Evolutionary conservation across 2,329 filamentous ascomycete genomes (phyloP), one percentile per base, ranked within the genome.

Genomic region (Emergomyces pasteurianus): DNA sequence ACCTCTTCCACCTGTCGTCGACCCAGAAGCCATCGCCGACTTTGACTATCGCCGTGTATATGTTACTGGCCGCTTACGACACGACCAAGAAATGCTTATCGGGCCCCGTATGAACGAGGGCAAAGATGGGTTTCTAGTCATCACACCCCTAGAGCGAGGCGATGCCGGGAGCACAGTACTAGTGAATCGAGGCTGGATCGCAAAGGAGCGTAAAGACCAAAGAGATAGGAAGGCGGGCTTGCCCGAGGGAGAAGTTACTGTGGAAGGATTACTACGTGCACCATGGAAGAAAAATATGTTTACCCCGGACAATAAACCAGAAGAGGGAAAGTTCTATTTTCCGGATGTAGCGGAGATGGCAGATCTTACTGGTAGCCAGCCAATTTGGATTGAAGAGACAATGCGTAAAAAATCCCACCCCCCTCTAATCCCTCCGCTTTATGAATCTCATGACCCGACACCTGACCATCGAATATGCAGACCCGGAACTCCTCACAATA

Each of bases 201-300:
- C 84, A 52, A 92, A 90, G 79, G 86, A 86, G 66, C 80, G 88
- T 68, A 82, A 82, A 60, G 76, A 83, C 62, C 87, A 92, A 76
- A 78, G 77, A 65, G 77, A 80, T 60, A 78, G 90, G 43, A 77
- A 81, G 0, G 82, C 85, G 28, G 85, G 85, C 0, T 67, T 97
- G 66, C 87, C 88, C 0, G 72, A 70, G 56, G 90, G 85, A 0
- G 84, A 88, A 68, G 86, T 97, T 10, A 83, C 81, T 0, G 85
- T 99, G 2, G 86, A 96, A 75, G 94, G 94, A 0, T 70, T 99
- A 72, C 72, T 99, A 72, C 78, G 94, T 62, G 85, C 94, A 77
- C 92, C 92, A 9, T 95, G 90, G 84, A 94, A 95, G 82, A 95
- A 92, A 81, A 99, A 99, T 73, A 88, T 92, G 83, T 99, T 99